Evolutionary conservation across 257 asterid species (phyloP), one percentile per base, ranked within the genome.

Genomic region (Scutellaria barbata): DNA sequence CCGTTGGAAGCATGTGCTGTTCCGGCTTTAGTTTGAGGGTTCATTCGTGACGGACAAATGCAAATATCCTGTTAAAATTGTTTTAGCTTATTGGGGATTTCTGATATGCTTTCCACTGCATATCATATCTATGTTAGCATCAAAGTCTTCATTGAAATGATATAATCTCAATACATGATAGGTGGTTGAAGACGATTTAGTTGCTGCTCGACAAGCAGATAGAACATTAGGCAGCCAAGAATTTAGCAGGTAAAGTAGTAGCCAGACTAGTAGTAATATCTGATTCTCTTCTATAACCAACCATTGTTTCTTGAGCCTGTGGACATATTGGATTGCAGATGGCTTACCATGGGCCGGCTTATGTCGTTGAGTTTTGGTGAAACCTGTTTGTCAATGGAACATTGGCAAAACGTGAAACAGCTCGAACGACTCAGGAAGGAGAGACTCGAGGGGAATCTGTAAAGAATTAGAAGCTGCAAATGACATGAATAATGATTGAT

Each of bases 351-450:
- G 90, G 98, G 89, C 3, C 90, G 95, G 6, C 79, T 94, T 39
- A 62, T 89, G 82, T 83, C 95, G 0, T 79, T 76, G 7, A 91
- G 99, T 81, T 89, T 85, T 20, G 96, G 99, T 1, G 98, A 85
- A 65, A 84, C 89, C 9, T 5, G 79, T 70, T 81, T 94, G 71
- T 84, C 89, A 0, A 35, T 82, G 84, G 95, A 91, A 61, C 98
- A 91, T 71, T 94, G 98, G 98, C 86, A 89, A 76, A 86, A 85
- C 96, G 98, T 87, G 68, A 89, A 84, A 81, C 93, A 94, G 71
- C 85, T 94, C 17, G 98, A 91, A 85, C 78, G 81, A 56, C 83
- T 88, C 8, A 62, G 95, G 45, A 84, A 74, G 74, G 96, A 86
- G 83, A 82, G 96, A 71, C 73, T 89, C 25, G 71, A 47, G n/a